A percentile compares a stretch with the other conserved stretches of the same genome.
Conservation (phyloP, 2,329 filamentous ascomycete genomes). For the Epichloe sibirici region DNA sequence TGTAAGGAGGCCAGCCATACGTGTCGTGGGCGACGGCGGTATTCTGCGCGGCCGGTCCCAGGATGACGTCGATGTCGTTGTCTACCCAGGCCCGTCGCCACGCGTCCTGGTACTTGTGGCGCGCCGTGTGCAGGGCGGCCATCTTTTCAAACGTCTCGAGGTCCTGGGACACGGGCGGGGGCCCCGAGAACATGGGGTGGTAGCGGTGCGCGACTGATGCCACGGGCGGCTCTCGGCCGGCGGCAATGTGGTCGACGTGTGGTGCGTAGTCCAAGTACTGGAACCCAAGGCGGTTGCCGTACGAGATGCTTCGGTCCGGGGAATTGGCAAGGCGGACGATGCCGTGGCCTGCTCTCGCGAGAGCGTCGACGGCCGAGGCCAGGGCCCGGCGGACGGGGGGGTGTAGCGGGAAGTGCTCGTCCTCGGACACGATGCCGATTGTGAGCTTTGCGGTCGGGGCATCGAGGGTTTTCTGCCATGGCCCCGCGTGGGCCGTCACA, state of each 20-base stretch:
- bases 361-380: slow-evolving; percentile 22
- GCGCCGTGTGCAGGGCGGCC: slow-evolving; percentile 10
- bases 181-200: background rate
- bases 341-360: slow-evolving; percentile 32
- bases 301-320: background rate
- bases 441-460: slow-evolving; percentile 18
- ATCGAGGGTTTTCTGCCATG: slow-evolving; percentile 29
- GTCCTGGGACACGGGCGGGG: slow-evolving; percentile 4
- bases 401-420: slow-evolving; percentile 35
- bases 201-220: background rate
- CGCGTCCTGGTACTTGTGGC: slow-evolving; percentile 17
- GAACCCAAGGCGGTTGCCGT: slow-evolving; percentile 8
- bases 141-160: slow-evolving; percentile 24
- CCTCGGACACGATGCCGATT: slow-evolving; percentile 36
- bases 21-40: slow-evolving; percentile 40
- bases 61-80: slow-evolving; percentile 34
- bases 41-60: slow-evolving; percentile 35
- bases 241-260: background rate
- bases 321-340: slow-evolving; percentile 24
- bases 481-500: slow-evolving; percentile 24
- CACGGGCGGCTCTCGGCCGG: slow-evolving; percentile 1
- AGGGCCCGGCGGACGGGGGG: slow-evolving; percentile 37
- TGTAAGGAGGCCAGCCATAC: slow-evolving; percentile 33
- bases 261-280: background rate
- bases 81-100: slow-evolving; percentile 31